A percentile compares a stretch with the other conserved stretches of the same genome.
Conservation (phyloP, 2,329 filamentous ascomycete species). For the Myriosclerotinia duriaeana region DNA sequence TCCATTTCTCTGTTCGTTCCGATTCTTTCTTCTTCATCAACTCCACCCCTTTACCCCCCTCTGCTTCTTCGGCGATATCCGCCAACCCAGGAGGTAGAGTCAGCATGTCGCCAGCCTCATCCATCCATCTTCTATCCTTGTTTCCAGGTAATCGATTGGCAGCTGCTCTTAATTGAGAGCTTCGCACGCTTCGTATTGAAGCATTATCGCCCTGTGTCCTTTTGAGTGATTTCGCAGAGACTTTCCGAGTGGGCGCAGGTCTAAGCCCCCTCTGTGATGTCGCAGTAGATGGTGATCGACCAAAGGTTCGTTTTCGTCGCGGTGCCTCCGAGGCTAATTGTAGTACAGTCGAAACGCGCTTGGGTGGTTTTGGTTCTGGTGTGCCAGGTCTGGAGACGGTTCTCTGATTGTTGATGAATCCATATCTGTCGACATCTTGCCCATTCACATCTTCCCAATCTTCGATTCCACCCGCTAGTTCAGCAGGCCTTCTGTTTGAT, state of each 20-base stretch:
- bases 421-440: constrained; percentile 64
- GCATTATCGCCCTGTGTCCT: constrained; percentile 45
- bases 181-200: constrained; percentile 49
- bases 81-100: constrained; percentile 57
- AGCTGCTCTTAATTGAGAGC: constrained; percentile 55
- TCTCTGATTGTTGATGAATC: constrained; percentile 57
- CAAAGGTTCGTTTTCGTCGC: constrained; percentile 36
- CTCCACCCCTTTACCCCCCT: constrained; percentile 53
- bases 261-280: constrained; percentile 27
- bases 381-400: constrained; percentile 44
- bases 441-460: constrained; percentile 66
- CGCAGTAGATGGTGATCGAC: constrained; percentile 35
- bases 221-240: constrained; percentile 58
- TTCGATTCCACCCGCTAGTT: constrained; percentile 60
- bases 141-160: constrained; percentile 61
- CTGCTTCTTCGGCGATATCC: constrained; percentile 56
- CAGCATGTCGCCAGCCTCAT: constrained; percentile 67
- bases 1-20: constrained; percentile 65
- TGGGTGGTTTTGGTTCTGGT: constrained; percentile 39
- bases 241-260: constrained; percentile 53
- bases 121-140: constrained; percentile 59
- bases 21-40: constrained; percentile 62
- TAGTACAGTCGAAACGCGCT: constrained; percentile 39
- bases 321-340: constrained; percentile 39
- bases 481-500: constrained; percentile 41